Evolutionary conservation across 2,329 filamentous ascomycete species (phyloP).

Genomic region (Zelopaecilomyces penicillatus): DNA sequence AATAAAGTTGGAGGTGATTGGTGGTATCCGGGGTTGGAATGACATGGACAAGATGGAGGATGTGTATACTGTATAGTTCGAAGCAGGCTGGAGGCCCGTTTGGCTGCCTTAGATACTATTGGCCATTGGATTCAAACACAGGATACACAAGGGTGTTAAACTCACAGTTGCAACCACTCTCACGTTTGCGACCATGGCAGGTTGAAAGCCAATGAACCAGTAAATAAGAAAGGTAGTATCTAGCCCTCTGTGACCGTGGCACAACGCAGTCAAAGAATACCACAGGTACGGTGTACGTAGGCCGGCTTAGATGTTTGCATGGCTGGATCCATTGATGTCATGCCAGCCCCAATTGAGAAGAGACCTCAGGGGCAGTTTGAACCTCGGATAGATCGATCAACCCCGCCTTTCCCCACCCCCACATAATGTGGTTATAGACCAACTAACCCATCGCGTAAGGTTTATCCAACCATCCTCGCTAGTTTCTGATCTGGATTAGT

Average conservation of each 20-base stretch:
- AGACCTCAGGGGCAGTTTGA: too few relatives aligned
- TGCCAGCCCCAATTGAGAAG: too few relatives aligned
- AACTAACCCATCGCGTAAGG: too few relatives aligned
- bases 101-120: constrained; percentile 38
- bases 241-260: too few relatives aligned
- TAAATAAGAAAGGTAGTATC: neutral
- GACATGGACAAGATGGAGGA: constrained; percentile 82
- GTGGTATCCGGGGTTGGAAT: constrained; percentile 78
- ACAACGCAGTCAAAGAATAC: neutral
- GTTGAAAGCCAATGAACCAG: neutral
- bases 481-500: too few relatives aligned
- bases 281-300: neutral
- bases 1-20: constrained; percentile 53
- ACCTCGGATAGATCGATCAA: too few relatives aligned
- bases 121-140: constrained; percentile 17
- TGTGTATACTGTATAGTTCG: constrained; percentile 88
- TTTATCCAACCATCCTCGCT: too few relatives aligned
- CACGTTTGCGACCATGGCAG: neutral
- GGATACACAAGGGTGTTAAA: neutral
- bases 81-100: constrained; percentile 63
- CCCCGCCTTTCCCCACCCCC: too few relatives aligned
- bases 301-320: too few relatives aligned
- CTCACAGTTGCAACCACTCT: neutral
- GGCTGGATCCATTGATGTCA: too few relatives aligned
- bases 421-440: neutral